Evolutionary conservation across 2,329 filamentous ascomycete genomes (phyloP).

Genomic region (Cladosporium sp.): DNA sequence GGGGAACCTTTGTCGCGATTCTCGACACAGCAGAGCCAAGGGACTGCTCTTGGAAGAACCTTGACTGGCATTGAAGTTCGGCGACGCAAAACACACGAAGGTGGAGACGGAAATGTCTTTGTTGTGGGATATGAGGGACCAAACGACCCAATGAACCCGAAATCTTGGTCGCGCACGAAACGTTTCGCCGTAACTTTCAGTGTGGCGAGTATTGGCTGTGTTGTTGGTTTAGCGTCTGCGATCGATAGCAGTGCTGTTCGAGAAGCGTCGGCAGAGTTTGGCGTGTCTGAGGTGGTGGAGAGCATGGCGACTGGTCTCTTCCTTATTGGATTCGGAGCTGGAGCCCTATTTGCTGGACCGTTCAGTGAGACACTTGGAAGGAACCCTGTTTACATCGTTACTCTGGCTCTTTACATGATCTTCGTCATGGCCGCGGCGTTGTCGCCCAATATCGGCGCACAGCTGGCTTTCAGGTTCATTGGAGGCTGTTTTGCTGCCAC

Average conservation of each 20-base stretch:
- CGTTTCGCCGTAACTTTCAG: not conserved
- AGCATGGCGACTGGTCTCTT: not conserved
- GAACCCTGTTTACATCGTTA: conserved; percentile 22
- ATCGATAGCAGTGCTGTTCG: conserved; percentile 10
- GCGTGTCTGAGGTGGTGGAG: conserved; percentile 13
- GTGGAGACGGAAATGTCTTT: conserved; percentile 36
- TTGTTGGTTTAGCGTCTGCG: not conserved
- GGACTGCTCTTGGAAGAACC: conserved; percentile 31
- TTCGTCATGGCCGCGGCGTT: conserved; percentile 19
- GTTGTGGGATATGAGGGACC: conserved; percentile 10
- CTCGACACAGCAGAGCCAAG: conserved; percentile 28
- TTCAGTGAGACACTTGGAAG: conserved; percentile 36
- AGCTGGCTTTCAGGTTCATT: conserved; percentile 22
- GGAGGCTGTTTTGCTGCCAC: conserved; percentile 23
- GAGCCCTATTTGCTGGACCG: conserved; percentile 35
- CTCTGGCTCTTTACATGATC: conserved; percentile 14
- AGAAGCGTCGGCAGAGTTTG: conserved; percentile 7
- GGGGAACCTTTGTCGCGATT: conserved; percentile 24
- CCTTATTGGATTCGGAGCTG: conserved; percentile 39
- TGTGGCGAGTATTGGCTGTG: not conserved
- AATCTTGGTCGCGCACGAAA: conserved; percentile 8
- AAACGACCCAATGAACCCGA: conserved; percentile 11
- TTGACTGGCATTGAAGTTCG: conserved; percentile 37
- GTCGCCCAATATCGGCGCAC: conserved; percentile 20
- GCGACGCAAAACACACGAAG: conserved; percentile 32